Percentiles rank a stretch among this genome's conserved stretches.
Evolutionary conservation across 225 moss, liverwort and hornwort species (phyloP).

Genomic region (Ulota crispa): DNA sequence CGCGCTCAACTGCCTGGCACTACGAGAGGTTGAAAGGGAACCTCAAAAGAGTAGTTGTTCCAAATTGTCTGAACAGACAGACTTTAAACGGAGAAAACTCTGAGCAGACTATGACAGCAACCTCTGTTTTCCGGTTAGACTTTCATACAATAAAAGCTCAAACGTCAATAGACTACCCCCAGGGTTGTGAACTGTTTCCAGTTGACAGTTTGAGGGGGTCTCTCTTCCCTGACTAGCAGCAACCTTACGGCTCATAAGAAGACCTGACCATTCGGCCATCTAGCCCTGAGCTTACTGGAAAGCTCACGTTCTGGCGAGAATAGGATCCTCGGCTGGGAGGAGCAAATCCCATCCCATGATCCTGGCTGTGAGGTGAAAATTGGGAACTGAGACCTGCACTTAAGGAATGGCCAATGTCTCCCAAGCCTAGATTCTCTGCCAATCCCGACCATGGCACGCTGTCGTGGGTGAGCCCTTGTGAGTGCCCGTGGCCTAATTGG

Average conservation of each 20-base stretch:
- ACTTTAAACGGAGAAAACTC: constrained; percentile 50
- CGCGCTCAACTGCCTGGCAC: constrained; percentile 30
- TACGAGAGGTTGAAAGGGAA: constrained; percentile 31
- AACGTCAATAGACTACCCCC: constrained; percentile 31
- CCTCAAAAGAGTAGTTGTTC: constrained; percentile 38
- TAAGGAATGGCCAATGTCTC: constrained; percentile 50
- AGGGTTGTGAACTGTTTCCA: constrained; percentile 9
- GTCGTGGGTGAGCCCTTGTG: constrained; percentile 39
- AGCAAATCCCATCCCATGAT: constrained; percentile 50
- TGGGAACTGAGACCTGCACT: constrained; percentile 43
- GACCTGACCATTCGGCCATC: constrained; percentile 63
- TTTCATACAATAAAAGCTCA: constrained; percentile 28
- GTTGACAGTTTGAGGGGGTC: constrained; percentile 13
- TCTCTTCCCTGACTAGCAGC: constrained; percentile 16
- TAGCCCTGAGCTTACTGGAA: constrained; percentile 53
- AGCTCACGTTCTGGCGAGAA: constrained; percentile 37
- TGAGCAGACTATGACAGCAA: constrained; percentile 36
- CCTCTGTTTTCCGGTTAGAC: constrained; percentile 32
- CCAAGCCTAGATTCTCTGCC: constrained; percentile 55
- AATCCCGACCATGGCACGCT: constrained; percentile 49
- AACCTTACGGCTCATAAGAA: constrained; percentile 51
- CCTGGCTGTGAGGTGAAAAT: constrained; percentile 43
- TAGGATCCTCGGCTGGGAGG: constrained; percentile 41
- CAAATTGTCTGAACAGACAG: constrained; percentile 44
- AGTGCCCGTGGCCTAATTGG: constrained; percentile 45